Conservation (phyloP, 306 rosid species). For the Fragaria vesca region DNA sequence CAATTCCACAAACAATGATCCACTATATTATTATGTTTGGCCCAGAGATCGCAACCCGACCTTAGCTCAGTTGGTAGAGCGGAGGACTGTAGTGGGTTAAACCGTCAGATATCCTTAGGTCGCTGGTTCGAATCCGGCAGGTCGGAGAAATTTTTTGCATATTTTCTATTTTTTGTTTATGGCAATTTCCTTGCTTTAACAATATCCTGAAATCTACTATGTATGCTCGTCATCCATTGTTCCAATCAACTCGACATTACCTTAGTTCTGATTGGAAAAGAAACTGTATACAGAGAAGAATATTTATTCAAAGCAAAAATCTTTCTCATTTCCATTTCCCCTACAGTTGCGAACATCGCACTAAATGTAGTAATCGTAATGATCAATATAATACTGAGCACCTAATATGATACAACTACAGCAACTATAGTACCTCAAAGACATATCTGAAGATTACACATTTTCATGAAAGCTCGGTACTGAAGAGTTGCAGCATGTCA, state of each 20-base stretch:
- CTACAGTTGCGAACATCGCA: neutral
- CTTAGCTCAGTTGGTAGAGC: slow-evolving; percentile 82
- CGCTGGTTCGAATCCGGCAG: slow-evolving; percentile 74
- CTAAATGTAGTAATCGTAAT: neutral
- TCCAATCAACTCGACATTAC: neutral
- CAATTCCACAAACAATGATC: too few species aligned
- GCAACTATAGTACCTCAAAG: neutral
- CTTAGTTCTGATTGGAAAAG: neutral
- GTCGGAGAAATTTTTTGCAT: slow-evolving; percentile 29
- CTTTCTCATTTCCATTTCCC: neutral
- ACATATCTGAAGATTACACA: slow-evolving; percentile 21
- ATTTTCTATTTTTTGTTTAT: too few species aligned
- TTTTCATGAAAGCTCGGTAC: slow-evolving; percentile 33
- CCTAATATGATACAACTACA: neutral
- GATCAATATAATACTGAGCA: neutral
- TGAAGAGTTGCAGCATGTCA: slow-evolving; percentile 58
- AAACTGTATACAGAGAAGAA: neutral
- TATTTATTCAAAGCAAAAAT: neutral
- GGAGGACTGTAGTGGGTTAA: slow-evolving; percentile 58
- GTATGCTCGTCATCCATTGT: neutral
- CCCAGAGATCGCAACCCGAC: neutral
- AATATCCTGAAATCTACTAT: too few species aligned
- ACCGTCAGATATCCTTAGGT: slow-evolving; percentile 54
- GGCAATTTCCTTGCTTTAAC: too few species aligned
- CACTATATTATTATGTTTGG: neutral